Conservation (phyloP, 768 basidiomycete species). For the Gelatoporia subvermispora region DNA sequence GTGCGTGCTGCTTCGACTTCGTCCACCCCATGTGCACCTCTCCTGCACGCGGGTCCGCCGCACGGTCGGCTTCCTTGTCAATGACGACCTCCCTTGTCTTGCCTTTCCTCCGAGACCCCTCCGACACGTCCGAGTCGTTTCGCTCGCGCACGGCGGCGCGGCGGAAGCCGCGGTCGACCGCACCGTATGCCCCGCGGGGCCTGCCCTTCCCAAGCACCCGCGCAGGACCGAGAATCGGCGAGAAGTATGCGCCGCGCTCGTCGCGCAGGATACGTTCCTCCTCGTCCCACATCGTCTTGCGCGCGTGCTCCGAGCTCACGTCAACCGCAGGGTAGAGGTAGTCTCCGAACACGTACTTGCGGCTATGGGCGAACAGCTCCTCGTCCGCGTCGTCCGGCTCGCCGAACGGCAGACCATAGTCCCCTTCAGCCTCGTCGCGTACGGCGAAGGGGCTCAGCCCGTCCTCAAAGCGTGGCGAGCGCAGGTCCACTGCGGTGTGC, state of each 20-base stretch:
- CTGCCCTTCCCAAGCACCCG: slow-evolving; percentile 20
- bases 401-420: slow-evolving; percentile 63
- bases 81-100: slow-evolving; percentile 29
- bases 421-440: slow-evolving; percentile 28
- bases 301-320: slow-evolving; percentile 72
- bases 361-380: slow-evolving; percentile 67
- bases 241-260: slow-evolving; percentile 69
- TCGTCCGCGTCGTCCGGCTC: slow-evolving; percentile 71
- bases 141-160: slow-evolving; percentile 10
- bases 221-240: slow-evolving; percentile 48
- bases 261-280: slow-evolving; percentile 81
- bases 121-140: slow-evolving; percentile 13
- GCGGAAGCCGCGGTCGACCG: slow-evolving; percentile 28
- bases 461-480: slow-evolving; percentile 24
- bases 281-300: slow-evolving; percentile 68
- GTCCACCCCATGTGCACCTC: slow-evolving; percentile 48
- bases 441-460: slow-evolving; percentile 11
- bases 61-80: slow-evolving; percentile 43
- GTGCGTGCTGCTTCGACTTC: slow-evolving; percentile 12
- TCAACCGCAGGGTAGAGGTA: slow-evolving; percentile 89
- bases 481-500: slow-evolving; percentile 57
- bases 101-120: slow-evolving; percentile 15
- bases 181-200: slow-evolving; percentile 46
- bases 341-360: slow-evolving; percentile 82
- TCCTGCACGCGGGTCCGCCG: slow-evolving; percentile 25